Conservation (phyloP, 169 alveolate species). For the Ichthyophthirius multifiliis region DNA sequence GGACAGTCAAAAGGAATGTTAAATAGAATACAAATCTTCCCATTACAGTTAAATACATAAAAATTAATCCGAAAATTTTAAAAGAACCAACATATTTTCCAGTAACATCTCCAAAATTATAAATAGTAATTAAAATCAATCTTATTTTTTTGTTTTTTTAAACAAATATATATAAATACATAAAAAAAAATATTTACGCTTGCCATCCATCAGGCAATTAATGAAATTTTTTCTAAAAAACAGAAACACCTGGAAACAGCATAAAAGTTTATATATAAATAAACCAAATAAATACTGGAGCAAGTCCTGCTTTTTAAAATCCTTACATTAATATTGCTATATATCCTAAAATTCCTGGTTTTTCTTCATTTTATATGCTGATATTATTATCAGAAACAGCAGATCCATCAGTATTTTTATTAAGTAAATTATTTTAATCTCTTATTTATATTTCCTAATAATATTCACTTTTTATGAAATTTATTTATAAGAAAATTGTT, state of each 20-base stretch:
- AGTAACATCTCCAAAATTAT: constrained; percentile 4
- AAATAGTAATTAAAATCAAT: not conserved
- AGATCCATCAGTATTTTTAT: not conserved
- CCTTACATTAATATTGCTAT: not conserved
- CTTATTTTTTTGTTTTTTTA: not conserved
- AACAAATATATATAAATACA: not conserved
- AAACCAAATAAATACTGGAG: not conserved
- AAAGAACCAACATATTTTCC: not conserved
- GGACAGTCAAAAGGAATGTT: not conserved
- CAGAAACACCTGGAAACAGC: not conserved
- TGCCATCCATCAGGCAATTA: not conserved
- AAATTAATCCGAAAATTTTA: not conserved
- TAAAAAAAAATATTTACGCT: not conserved
- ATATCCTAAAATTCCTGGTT: no score
- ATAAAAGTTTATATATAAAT: not conserved
- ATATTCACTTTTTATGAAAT: not conserved
- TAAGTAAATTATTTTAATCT: not conserved
- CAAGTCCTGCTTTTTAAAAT: not conserved
- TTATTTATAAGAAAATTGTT: not conserved
- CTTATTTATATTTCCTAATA: not conserved
- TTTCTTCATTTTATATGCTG: no score
- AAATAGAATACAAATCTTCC: not conserved
- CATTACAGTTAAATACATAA: not conserved
- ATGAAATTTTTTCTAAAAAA: not conserved
- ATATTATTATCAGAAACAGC: not conserved